Evolutionary conservation across 2,329 filamentous ascomycete species (phyloP), one percentile per base, ranked within the genome.

Genomic region (Zopfia rhizophila): DNA sequence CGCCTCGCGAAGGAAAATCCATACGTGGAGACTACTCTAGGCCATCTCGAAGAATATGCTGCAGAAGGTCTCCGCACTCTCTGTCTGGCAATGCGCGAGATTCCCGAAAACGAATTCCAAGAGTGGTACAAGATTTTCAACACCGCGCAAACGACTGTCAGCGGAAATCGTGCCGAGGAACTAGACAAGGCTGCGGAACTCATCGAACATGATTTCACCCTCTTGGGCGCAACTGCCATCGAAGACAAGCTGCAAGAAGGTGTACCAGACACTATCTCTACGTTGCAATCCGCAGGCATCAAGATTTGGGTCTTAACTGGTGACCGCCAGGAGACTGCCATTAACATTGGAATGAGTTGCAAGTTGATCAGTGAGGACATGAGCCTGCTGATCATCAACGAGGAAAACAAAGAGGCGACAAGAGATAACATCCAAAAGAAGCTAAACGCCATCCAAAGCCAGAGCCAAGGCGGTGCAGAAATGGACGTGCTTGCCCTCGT

Each of bases 321-420:
- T 61, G 94, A 99, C 78, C 85, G 94, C 63, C 95, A 99, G 74
- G 94, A 99, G 74, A 99, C 94, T 19, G 94, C 94, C 45, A 99
- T 99, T 82, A 99, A 99, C 72, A 99, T 99, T 58, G 94, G 95
- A 55, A 99, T 99, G 94, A 97, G 91, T 70, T 99, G 94, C 76
- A 97, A 97, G 75, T 82, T 99, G 37, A 90, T 99, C 50, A 96
- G 91, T 58, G 94, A 99, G 73, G 95, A 99, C 63, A 99, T 99
- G 94, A 96, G 94, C 66, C 82, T 99, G 8, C 78, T 99, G 42
- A 97, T 99, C 60, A 83, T 99, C 65, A 99, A 99, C 65, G 94
- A 99, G 68, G 92, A 97, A 61, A 82, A 78, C 36, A 82, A 91
- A 11, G 78, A 81, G 24, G 89, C 85, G 4, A 97, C 94, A 3